Evolutionary conservation across 176 grass and related monocot genomes (phyloP).

Genomic region (Thalia dealbata): DNA sequence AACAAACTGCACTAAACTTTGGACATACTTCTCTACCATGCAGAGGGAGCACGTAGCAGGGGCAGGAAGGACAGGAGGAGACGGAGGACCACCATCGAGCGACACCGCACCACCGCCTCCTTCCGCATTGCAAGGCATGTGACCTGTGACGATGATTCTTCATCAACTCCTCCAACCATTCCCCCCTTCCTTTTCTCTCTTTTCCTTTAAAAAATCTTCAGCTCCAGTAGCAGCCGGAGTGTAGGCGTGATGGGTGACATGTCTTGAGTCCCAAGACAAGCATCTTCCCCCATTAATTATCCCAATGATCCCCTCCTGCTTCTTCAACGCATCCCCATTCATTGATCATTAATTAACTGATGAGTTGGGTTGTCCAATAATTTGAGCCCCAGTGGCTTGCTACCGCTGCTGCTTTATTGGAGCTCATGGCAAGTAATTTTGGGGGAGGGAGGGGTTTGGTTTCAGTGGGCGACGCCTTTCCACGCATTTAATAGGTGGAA

Average conservation of each 20-base stretch:
- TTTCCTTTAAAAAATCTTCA: neutral
- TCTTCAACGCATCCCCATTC: neutral
- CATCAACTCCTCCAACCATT: no score
- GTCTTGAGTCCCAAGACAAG: neutral
- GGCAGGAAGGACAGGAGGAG: no score
- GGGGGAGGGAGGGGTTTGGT: neutral
- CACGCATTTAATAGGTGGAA: slow-evolving; percentile 9
- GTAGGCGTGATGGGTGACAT: neutral
- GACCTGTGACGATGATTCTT: neutral
- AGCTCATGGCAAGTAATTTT: neutral
- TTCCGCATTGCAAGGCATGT: neutral
- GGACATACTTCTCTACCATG: no score
- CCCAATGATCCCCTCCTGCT: neutral
- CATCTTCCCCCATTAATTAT: neutral
- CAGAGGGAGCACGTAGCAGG: no score
- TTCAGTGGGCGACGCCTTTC: neutral
- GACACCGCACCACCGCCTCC: no score
- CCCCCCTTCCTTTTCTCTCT: neutral
- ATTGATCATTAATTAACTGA: neutral
- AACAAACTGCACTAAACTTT: no score
- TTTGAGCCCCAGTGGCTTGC: neutral
- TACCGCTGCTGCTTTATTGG: neutral
- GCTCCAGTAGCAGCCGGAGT: neutral
- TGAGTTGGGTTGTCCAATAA: neutral
- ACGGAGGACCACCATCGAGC: no score